A percentile compares a stretch with the other conserved stretches of the same genome.
phyloP scores from a whole-genome alignment of 2,329 filamentous ascomycete species.

The Fusarium sp. region DNA sequence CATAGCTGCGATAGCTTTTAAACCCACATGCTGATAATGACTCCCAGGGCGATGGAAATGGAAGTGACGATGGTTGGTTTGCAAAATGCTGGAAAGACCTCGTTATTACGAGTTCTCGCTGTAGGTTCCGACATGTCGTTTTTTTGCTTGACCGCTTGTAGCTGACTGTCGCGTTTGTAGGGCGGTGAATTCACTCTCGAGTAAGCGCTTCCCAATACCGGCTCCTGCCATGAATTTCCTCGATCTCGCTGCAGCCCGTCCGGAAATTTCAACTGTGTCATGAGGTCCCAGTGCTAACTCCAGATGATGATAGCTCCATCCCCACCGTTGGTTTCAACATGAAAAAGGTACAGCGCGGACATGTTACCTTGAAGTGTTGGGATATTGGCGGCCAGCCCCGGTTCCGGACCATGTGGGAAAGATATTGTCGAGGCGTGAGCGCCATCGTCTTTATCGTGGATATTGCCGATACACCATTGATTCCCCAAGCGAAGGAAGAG shows the following conservation, averaged over 20 bases:
- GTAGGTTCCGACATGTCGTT: conserved; percentile 67
- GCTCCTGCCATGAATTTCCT: conserved; percentile 18
- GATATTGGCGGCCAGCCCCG: conserved; percentile 96
- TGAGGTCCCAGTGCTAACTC: conserved; percentile 49
- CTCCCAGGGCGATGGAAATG: conserved; percentile 93
- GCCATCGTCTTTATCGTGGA: conserved; percentile 99
- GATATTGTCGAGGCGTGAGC: conserved; percentile 97
- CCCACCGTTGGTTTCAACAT: conserved; percentile 99
- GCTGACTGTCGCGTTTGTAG: conserved; percentile 57
- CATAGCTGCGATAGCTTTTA: conserved; percentile 18
- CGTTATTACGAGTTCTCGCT: conserved; percentile 89
- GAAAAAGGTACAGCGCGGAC: conserved; percentile 96
- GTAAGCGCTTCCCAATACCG: conserved; percentile 66
- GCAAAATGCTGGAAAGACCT: conserved; percentile 98
- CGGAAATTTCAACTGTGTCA: background rate
- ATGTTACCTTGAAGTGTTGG: conserved; percentile 99
- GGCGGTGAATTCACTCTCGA: conserved; percentile 98
- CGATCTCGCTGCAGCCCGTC: conserved; percentile 2
- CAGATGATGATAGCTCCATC: conserved; percentile 77
- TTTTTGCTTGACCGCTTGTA: conserved; percentile 28
- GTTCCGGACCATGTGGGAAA: conserved; percentile 99
- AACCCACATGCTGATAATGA: conserved; percentile 39
- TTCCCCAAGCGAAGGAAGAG: conserved; percentile 90
- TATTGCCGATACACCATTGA: conserved; percentile 83
- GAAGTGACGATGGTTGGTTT: conserved; percentile 99